Conservation (phyloP, 169 alveolate species). For the Perkinsus chesapeaki region DNA sequence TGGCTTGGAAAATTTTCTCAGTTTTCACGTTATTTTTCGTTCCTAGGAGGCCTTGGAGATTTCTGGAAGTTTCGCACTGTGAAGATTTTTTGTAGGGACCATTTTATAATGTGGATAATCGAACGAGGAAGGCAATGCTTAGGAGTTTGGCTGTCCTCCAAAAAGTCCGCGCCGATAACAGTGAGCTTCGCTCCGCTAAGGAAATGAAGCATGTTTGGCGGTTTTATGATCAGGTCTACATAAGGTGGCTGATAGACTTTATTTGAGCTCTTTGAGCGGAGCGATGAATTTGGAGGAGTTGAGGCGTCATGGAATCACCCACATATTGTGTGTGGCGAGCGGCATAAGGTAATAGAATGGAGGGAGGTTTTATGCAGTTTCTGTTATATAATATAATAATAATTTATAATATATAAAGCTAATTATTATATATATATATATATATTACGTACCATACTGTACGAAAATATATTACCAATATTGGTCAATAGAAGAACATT, state of each 20-base stretch:
- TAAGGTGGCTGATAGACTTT: not conserved
- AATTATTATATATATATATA: too few relatives aligned
- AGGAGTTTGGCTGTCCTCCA: not conserved
- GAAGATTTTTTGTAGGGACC: not conserved
- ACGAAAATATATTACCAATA: too few relatives aligned
- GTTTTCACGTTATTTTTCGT: too few relatives aligned
- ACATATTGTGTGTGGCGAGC: not conserved
- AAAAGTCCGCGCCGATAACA: not conserved
- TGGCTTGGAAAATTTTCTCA: too few relatives aligned
- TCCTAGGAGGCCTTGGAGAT: too few relatives aligned
- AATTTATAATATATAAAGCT: too few relatives aligned
- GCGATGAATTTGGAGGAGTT: not conserved
- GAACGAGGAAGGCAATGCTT: not conserved
- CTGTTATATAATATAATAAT: too few relatives aligned
- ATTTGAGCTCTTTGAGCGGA: not conserved
- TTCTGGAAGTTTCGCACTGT: too few relatives aligned
- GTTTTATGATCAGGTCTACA: not conserved
- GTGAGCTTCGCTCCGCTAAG: not conserved
- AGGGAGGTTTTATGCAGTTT: too few relatives aligned
- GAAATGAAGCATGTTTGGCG: too few relatives aligned
- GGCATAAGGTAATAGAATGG: not conserved
- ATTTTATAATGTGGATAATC: not conserved
- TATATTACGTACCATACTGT: too few relatives aligned
- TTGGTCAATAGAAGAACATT: too few relatives aligned
- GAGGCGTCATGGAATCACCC: not conserved